Percentiles rank a stretch among this genome's conserved stretches.
phyloP scores from a whole-genome alignment of 495 filamentous ascomycete species.

The Tetracladium marchalianum region DNA sequence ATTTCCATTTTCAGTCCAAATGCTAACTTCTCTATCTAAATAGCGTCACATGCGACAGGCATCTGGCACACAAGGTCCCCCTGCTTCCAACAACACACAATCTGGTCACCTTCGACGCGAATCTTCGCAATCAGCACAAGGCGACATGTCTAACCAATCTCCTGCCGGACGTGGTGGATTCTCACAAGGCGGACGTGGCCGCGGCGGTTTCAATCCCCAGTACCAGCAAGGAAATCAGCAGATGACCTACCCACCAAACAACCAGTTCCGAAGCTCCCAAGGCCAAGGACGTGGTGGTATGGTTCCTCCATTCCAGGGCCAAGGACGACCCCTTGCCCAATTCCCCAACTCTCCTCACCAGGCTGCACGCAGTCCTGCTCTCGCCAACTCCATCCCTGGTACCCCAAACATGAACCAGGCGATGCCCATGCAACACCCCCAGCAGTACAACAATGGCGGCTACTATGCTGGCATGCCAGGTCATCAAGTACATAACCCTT shows the following conservation, averaged over 20 bases:
- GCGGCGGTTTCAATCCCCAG: constrained; percentile 47
- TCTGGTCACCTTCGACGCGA: constrained; percentile 68
- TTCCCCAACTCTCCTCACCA: constrained; percentile 61
- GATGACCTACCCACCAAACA: constrained; percentile 44
- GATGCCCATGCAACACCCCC: constrained; percentile 42
- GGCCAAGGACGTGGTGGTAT: constrained; percentile 60
- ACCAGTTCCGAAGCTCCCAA: constrained; percentile 47
- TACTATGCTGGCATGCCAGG: constrained; percentile 47
- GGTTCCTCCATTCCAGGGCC: constrained; percentile 53
- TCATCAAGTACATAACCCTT: constrained; percentile 60
- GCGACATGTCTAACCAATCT: constrained; percentile 57
- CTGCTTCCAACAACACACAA: constrained; percentile 45
- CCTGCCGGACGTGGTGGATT: constrained; percentile 42
- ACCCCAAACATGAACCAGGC: constrained; percentile 59
- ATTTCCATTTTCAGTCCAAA: not conserved
- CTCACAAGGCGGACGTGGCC: constrained; percentile 53
- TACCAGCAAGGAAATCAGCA: constrained; percentile 37
- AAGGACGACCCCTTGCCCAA: constrained; percentile 42
- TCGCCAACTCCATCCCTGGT: constrained; percentile 54
- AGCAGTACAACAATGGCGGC: constrained; percentile 44
- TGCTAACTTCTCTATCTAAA: constrained; percentile 23
- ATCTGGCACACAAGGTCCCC: constrained; percentile 47
- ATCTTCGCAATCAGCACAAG: constrained; percentile 71
- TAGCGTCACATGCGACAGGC: constrained; percentile 49
- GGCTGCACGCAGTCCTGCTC: constrained; percentile 60